Conservation (phyloP, 1,139 yeast species). For the Meyerozyma guilliermondii region DNA sequence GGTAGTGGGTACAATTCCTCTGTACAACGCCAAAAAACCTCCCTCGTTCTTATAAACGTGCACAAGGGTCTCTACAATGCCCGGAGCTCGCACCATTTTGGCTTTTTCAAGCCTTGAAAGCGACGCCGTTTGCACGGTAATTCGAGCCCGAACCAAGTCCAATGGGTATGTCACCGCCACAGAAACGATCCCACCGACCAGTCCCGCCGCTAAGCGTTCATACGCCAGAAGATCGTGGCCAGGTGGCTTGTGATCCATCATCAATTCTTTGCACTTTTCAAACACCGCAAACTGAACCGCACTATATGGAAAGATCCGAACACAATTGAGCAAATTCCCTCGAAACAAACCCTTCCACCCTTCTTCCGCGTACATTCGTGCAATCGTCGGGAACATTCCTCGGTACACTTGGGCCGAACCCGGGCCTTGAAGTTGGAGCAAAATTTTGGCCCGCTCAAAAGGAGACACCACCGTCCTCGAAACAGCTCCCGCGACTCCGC, state of each 20-base stretch:
- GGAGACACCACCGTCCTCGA: constrained; percentile 94
- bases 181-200: constrained; percentile 74
- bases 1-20: constrained; percentile 85
- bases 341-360: constrained; percentile 85
- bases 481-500: constrained; percentile 81
- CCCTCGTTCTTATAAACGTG: constrained; percentile 75
- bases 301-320: constrained; percentile 87
- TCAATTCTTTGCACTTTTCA: constrained; percentile 56
- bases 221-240: constrained; percentile 22
- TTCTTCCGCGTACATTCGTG: constrained; percentile 81
- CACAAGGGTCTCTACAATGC: constrained; percentile 54
- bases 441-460: constrained; percentile 87
- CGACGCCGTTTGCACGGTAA: constrained; percentile 85
- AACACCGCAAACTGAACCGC: constrained; percentile 93
- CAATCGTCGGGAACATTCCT: constrained; percentile 73
- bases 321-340: constrained; percentile 86
- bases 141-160: constrained; percentile 84
- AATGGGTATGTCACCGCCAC: constrained; percentile 87
- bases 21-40: constrained; percentile 69
- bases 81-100: constrained; percentile 52
- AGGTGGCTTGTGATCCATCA: constrained; percentile 28
- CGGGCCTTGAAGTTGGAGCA: constrained; percentile 85
- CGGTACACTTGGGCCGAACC: constrained; percentile 55
- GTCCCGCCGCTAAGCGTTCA: constrained; percentile 73
- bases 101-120: constrained; percentile 48